Evolutionary conservation across 139 green algal species (phyloP).

Genomic region (Chlorella ohadii): DNA sequence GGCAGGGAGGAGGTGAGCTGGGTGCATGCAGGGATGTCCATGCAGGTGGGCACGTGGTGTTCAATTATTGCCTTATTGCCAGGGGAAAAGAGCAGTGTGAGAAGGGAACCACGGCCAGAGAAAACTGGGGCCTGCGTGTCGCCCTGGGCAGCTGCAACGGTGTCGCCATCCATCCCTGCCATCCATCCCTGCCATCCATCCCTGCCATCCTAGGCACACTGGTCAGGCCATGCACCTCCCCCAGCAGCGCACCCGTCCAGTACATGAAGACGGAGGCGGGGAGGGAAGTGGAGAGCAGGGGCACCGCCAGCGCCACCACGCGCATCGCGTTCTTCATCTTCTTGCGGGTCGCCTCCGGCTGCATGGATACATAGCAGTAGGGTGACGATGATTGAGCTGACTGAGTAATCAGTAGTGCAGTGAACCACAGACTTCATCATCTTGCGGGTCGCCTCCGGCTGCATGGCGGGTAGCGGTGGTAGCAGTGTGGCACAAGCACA

Average conservation of each 20-base stretch:
- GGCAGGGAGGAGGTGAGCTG: neutral
- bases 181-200: too few relatives aligned
- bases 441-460: conserved; percentile 37
- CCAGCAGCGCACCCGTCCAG: conserved; percentile 45
- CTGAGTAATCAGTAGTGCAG: too few relatives aligned
- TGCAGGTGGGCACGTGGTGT: too few relatives aligned
- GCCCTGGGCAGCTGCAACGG: too few relatives aligned
- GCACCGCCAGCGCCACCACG: conserved; percentile 65
- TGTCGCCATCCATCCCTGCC: too few relatives aligned
- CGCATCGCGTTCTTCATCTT: conserved; percentile 79
- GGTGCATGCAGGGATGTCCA: too few relatives aligned
- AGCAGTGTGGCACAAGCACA: too few relatives aligned
- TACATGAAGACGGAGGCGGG: conserved; percentile 70
- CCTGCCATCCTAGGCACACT: too few relatives aligned
- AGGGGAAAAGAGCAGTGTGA: too few relatives aligned
- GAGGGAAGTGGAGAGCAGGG: conserved; percentile 71
- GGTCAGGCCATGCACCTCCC: neutral
- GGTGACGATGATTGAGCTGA: neutral
- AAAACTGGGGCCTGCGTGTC: too few relatives aligned
- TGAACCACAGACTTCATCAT: conserved; percentile 78
- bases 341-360: conserved; percentile 38
- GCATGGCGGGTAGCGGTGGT: neutral
- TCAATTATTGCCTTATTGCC: too few relatives aligned
- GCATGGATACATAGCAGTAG: neutral
- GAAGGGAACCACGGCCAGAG: too few relatives aligned